phyloP scores from a whole-genome alignment of 192 early-diverging fungal genomes.

The Chytriomyces sp. region DNA sequence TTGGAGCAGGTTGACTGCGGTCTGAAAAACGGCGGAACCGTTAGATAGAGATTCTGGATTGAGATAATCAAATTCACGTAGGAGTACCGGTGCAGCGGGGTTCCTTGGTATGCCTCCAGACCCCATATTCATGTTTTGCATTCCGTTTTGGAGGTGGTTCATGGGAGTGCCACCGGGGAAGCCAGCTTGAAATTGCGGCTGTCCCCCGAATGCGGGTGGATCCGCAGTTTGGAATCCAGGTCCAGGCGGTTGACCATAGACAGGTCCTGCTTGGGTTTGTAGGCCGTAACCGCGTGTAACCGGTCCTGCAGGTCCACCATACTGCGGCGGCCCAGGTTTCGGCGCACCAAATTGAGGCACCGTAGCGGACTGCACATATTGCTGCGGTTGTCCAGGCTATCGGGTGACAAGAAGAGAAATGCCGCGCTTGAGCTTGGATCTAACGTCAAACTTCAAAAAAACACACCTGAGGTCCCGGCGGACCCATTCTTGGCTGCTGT shows the following conservation, averaged over 20 bases:
- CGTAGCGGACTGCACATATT: constrained; percentile 12
- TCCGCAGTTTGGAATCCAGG: not conserved
- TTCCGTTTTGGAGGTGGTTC: constrained; percentile 3
- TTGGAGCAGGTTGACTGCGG: constrained; percentile 26
- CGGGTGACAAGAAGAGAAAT: not conserved
- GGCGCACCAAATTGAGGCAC: constrained; percentile 25
- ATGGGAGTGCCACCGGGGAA: not conserved
- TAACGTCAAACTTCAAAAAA: not conserved
- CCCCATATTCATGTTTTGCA: constrained; percentile 33
- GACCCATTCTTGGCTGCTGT: not conserved
- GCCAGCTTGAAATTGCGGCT: not conserved
- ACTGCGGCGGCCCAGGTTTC: constrained; percentile 25
- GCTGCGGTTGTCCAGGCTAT: not conserved
- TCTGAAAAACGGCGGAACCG: not conserved
- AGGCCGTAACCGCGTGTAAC: constrained; percentile 3
- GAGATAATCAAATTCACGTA: too few species aligned
- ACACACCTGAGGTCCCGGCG: not conserved
- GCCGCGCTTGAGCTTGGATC: not conserved
- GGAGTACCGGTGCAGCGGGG: not conserved
- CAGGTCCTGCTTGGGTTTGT: not conserved
- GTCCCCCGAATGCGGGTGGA: not conserved
- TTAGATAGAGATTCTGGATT: too few species aligned
- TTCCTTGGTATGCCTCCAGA: not conserved
- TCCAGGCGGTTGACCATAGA: not conserved
- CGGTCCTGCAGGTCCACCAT: constrained; percentile 12